A percentile compares a stretch with the other conserved stretches of the same genome.
These are phyloP conservation scores for Leccinum fallax DNA, from an alignment of 1,284 basidiomycete genomes.

Conservation along the genomic window DNA sequence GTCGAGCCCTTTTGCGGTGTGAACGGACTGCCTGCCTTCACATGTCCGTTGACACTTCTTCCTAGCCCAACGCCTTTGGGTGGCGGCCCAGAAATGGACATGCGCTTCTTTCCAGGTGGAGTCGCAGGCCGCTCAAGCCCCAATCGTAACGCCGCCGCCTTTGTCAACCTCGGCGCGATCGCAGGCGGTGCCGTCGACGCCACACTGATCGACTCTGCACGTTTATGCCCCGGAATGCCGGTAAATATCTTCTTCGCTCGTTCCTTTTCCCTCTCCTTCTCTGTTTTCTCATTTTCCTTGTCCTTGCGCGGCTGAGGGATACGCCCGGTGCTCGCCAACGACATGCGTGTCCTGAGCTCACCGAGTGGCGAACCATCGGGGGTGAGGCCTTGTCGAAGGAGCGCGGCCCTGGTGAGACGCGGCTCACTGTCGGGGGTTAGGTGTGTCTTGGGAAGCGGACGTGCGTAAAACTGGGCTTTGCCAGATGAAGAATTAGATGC, in stretches of 20 bases:
- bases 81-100: slow-evolving; percentile 20
- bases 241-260: slow-evolving; percentile 62
- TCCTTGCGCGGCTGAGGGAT: slow-evolving; percentile 29
- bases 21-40: background rate
- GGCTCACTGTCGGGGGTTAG: slow-evolving; percentile 70
- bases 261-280: slow-evolving; percentile 58
- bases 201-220: slow-evolving; percentile 62
- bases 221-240: slow-evolving; percentile 79
- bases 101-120: slow-evolving; percentile 36
- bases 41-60: slow-evolving; percentile 7
- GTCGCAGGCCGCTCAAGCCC: slow-evolving; percentile 46
- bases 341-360: slow-evolving; percentile 33
- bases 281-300: slow-evolving; percentile 31
- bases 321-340: slow-evolving; percentile 35
- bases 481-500: slow-evolving; percentile 38
- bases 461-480: slow-evolving; percentile 66
- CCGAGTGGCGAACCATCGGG: slow-evolving; percentile 34
- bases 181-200: slow-evolving; percentile 73
- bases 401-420: slow-evolving; percentile 75
- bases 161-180: slow-evolving; percentile 73
- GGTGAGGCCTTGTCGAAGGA: slow-evolving; percentile 63
- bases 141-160: slow-evolving; percentile 67
- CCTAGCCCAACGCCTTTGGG: slow-evolving; percentile 8
- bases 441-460: slow-evolving; percentile 65
- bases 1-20: slow-evolving; percentile 15